Base-by-base conservation (phyloP, 805 yeast genomes). In the Candida lessepsii region DNA sequence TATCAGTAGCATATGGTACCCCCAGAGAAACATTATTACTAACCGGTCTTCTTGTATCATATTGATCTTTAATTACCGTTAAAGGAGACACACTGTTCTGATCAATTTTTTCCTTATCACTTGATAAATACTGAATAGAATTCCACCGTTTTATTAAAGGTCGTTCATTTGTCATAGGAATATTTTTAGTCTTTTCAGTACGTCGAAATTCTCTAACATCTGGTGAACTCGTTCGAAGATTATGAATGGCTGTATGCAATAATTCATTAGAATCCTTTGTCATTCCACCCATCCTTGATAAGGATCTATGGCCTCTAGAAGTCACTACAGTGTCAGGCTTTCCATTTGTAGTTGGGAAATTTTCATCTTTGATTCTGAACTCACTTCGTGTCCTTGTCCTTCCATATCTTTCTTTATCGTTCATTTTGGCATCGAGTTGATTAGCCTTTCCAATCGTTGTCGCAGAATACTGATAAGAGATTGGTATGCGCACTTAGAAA, bases 51-150 rank as follows among this genome's bases (percentile, higher is more conserved):
- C 34, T 51, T 14, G 56, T 58, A 37, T 60, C 47, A 38, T 59
- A 60, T 31, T 54, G 51, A 31, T 61, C 65, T 29, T 50, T 42
- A 14, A 60, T 41, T 9, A 58, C 58, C 0, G 63, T 57, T 30
- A 60, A 48, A 2, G 65, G 64, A 2, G 63, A 58, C 2, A 56
- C 30, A 31, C 59, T 54, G 29, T 33, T 41, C 1, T 26, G 35
- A 29, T 37, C 44, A 21, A 7, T 7, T 14, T 25, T 32, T 2
- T 15, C 18, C 4, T 11, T 19, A 26, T 38, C 41, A 13, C 5
- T 4, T 10, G 39, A 29, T 21, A 43, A 32, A 26, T 45, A 44
- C 23, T 47, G 50, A 13, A 46, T 37, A 3, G 46, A 39, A 25
- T 50, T 46, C 51, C 52, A 50, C 16, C 50, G 24, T 35, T 46